Evolutionary conservation across 768 basidiomycete genomes (phyloP).

Genomic region (Dacryopinax primogenitus): DNA sequence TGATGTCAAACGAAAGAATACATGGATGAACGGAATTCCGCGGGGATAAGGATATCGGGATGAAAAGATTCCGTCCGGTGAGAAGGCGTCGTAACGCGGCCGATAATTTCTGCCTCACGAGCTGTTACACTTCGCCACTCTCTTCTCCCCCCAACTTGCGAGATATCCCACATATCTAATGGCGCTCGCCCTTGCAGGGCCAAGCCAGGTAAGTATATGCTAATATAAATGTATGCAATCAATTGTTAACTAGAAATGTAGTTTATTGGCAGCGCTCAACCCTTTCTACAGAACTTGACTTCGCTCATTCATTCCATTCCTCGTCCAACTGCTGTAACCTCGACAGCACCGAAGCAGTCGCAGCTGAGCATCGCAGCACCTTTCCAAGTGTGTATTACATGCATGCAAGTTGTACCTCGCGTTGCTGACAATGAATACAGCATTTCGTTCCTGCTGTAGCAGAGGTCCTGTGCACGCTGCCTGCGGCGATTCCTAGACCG

Average conservation of each 20-base stretch:
- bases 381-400: background rate
- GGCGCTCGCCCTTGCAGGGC: conserved; percentile 8
- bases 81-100: background rate
- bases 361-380: background rate
- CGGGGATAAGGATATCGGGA: background rate
- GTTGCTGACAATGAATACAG: background rate
- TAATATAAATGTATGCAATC: background rate
- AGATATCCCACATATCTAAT: background rate
- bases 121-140: background rate
- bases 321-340: conserved; percentile 4
- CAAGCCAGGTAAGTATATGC: background rate
- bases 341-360: background rate
- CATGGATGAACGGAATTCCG: background rate
- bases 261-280: conserved; percentile 2
- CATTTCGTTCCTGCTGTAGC: background rate
- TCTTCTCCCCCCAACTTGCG: background rate
- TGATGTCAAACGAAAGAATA: background rate
- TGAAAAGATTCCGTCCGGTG: background rate
- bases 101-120: background rate
- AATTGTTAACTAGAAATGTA: background rate
- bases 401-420: background rate
- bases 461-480: background rate
- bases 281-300: background rate
- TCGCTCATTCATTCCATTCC: conserved; percentile 6
- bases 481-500: background rate